Conservation (phyloP, 2,329 filamentous ascomycete genomes). For the Pyrenochaeta sp. region DNA sequence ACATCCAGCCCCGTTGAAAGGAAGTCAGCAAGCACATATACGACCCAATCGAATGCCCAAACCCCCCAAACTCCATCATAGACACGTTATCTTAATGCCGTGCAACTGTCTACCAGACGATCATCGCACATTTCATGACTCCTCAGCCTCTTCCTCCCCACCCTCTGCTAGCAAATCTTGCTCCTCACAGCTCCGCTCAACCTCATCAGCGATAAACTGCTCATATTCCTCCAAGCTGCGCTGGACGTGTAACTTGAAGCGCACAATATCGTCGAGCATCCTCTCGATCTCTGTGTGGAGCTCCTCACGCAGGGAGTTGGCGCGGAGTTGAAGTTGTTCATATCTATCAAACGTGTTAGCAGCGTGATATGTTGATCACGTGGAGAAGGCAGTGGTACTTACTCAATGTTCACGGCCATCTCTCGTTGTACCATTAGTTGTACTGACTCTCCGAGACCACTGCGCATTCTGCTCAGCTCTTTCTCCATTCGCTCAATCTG, state of each 20-base stretch:
- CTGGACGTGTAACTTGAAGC: constrained; percentile 98
- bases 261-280: constrained; percentile 96
- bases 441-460: constrained; percentile 82
- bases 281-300: constrained; percentile 96
- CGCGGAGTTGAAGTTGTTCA: constrained; percentile 87
- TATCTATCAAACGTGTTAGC: constrained; percentile 66
- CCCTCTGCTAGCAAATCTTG: constrained; percentile 49
- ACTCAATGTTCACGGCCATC: constrained; percentile 97
- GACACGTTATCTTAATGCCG: constrained; percentile 4
- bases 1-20: not conserved
- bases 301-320: constrained; percentile 88
- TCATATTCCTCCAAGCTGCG: constrained; percentile 94
- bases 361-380: not conserved
- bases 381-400: constrained; percentile 49
- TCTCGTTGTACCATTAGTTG: constrained; percentile 93
- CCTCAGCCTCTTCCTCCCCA: constrained; percentile 40
- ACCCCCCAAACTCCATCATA: constrained; percentile 6
- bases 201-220: constrained; percentile 88
- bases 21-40: not conserved
- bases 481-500: constrained; percentile 99
- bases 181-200: constrained; percentile 71
- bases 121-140: constrained; percentile 15
- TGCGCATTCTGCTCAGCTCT: constrained; percentile 91
- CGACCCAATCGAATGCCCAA: constrained; percentile 4
- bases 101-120: not conserved